Evolutionary conservation across 73 alveolate genomes (phyloP).

Genomic region (Paramecium sexaurelia): DNA sequence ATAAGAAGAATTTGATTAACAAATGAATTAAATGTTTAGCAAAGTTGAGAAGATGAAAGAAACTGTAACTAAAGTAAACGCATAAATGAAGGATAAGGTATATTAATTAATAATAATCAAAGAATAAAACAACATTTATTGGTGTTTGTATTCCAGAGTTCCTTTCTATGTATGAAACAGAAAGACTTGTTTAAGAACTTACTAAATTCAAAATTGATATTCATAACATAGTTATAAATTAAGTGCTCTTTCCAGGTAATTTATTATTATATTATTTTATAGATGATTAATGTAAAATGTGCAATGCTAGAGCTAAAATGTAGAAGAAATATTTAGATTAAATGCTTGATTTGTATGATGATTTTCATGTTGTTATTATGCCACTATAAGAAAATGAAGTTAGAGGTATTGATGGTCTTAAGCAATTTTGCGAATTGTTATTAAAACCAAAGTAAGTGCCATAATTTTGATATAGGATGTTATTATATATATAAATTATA

Average conservation of each 20-base stretch:
- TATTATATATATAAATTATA: background rate
- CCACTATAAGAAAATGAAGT: constrained; percentile 98
- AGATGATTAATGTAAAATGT: constrained; percentile 94
- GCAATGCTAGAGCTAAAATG: constrained; percentile 96
- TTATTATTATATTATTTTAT: background rate
- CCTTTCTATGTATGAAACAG: constrained; percentile 98
- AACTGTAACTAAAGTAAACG: constrained; percentile 88
- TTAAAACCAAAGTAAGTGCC: constrained; percentile 59
- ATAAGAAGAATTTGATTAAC: constrained; percentile 74
- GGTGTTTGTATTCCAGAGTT: constrained; percentile 99
- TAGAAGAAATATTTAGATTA: constrained; percentile 95
- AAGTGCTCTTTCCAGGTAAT: constrained; percentile 92
- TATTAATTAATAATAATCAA: background rate
- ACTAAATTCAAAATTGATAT: constrained; percentile 96
- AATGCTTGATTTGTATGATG: constrained; percentile 94
- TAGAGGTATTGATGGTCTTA: constrained; percentile 92
- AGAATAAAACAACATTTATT: constrained; percentile 91
- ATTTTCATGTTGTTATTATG: constrained; percentile 88
- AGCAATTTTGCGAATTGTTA: constrained; percentile 74
- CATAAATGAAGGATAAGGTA: constrained; percentile 88
- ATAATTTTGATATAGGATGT: background rate
- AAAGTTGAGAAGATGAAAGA: constrained; percentile 86
- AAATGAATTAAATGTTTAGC: constrained; percentile 80
- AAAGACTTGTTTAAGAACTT: constrained; percentile 95
- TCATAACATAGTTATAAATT: constrained; percentile 95